Evolutionary conservation across 352 stramenopile genomes (phyloP), one percentile per base, ranked within the genome.

Genomic region (Globisporangium polare): DNA sequence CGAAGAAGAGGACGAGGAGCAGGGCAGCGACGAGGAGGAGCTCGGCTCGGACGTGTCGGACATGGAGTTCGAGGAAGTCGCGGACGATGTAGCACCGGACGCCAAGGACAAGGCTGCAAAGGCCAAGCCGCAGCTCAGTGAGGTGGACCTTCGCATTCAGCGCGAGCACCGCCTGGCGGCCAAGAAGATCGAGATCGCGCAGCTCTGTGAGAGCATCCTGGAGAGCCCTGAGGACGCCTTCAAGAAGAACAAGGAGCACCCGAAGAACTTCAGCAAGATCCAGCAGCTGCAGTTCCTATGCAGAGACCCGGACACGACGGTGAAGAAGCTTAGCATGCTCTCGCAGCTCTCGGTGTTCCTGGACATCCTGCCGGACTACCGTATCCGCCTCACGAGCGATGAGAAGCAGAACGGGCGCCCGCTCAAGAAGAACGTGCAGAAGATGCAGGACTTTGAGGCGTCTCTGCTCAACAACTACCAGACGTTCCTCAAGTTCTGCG

Each of bases 331-430:
- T 8, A 95, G 84, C 22, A 74, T 98, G 65, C 75, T 98, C 49
- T 98, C 93, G 8, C 74, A 98, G 51, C 70, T 98, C 17, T 96
- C 95, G 1, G 91, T 99, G 33, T 98, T 98, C 58, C 77, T 97
- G 43, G 96, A 99, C 58, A 97, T 99, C 33, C 54, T 98, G 33
- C 96, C 96, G 0, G 84, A 92, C 60, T 98, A 99, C 77, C 86
- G 95, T 54, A 98, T 99, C 53, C 91, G 95, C 60, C 63, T 90
- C 24, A 81, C 92, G 33, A 95, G 80, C 1, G 75, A 91, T 3
- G 94, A 98, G 64, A 82, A 89, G 63, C 83, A 89, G 64, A 78
- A 88, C 24, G 89, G 89, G 35, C 80, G 79, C 0, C 84, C 84
- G 9, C 74, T 83, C 62, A 95, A 95, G 73, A 95, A 95, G 65